Base-by-base conservation (phyloP, 139 green algal species). In the Chlorella sp. region DNA sequence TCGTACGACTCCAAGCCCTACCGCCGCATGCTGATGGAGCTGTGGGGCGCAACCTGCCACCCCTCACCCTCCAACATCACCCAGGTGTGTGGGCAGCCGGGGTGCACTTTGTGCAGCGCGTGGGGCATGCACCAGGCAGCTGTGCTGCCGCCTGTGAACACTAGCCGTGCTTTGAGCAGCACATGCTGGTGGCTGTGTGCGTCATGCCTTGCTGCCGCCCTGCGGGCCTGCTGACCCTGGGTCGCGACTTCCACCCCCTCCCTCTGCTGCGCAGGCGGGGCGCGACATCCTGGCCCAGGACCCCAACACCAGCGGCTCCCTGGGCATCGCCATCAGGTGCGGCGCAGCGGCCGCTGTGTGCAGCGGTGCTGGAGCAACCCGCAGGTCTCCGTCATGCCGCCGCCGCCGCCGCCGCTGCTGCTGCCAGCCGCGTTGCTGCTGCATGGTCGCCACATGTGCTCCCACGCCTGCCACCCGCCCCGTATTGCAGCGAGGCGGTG, bases 11-110 rank as follows among this genome's bases (percentile, higher is more conserved):
- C 72, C 43, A 89, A 89, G 67, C 85, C 85, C 34, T 87, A 89
- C 85, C 73, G 85, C 32, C 85, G 85, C 48, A 87, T 84, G n/a
- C 81, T 89, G 69, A 89, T 89, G 85, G 72, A 89, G 81, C 60
- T 73, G 30, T 84, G 86, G 82, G 81, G 73, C 48, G 74, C 70
- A 41, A 84, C 86, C 20, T 73, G 87, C 41, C 86, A 87, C 41
- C n/a, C 82, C 54, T 82, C 44, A 28, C 82, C 75, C 65, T 80
- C 44, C 32, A 8, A 4, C 28, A 14, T 83, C 20, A 85, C 86
- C n/a, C 58, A 70, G 34, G 51, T 60, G 14, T 16, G 51, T 2
- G 51, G 51, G 13, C 46, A 54, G 46, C 8, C 46, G 8, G 7
- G 46, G 46, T 11, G 8, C 11, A 11, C 7, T n/a, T n/a, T n/a